Evolutionary conservation across 2,329 filamentous ascomycete genomes (phyloP).

Genomic region (Didymella keratinophila): DNA sequence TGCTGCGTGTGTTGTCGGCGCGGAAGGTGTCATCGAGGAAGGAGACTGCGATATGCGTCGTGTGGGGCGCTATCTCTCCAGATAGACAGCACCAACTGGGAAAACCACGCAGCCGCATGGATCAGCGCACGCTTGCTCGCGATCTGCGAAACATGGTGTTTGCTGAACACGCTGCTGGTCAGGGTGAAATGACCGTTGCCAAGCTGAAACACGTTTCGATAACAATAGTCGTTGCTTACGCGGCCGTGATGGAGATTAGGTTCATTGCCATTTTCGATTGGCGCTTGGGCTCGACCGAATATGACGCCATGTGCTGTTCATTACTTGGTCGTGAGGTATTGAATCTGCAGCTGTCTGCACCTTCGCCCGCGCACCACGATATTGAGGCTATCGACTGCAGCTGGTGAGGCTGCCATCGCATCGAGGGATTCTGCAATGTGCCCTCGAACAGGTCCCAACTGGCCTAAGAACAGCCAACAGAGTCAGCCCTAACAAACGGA

Average conservation of each 20-base stretch:
- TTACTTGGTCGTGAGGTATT: not conserved
- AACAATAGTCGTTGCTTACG: constrained; percentile 14
- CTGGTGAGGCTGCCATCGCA: not conserved
- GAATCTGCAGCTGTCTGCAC: constrained; percentile 2
- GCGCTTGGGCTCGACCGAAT: not conserved
- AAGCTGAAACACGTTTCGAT: constrained; percentile 19
- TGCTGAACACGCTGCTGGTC: not conserved
- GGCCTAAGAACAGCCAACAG: not conserved
- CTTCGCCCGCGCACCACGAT: not conserved
- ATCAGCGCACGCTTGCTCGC: not conserved
- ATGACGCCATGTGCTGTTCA: constrained; percentile 6
- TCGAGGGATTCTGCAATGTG: not conserved
- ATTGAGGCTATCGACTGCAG: constrained; percentile 3
- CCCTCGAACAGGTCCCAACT: not conserved
- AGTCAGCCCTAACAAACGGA: not conserved
- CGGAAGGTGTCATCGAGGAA: not conserved
- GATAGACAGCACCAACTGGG: constrained; percentile 11
- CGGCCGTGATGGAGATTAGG: constrained; percentile 1
- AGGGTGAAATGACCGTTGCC: not conserved
- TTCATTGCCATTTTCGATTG: not conserved
- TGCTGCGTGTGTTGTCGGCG: not conserved
- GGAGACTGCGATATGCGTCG: not conserved
- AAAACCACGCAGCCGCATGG: constrained; percentile 8
- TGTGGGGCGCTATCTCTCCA: constrained; percentile 5
- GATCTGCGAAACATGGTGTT: constrained; percentile 3